A percentile compares a stretch with the other conserved stretches of the same genome.
Conservation (phyloP, 352 stramenopile genomes). For the Phytophthora capsici region DNA sequence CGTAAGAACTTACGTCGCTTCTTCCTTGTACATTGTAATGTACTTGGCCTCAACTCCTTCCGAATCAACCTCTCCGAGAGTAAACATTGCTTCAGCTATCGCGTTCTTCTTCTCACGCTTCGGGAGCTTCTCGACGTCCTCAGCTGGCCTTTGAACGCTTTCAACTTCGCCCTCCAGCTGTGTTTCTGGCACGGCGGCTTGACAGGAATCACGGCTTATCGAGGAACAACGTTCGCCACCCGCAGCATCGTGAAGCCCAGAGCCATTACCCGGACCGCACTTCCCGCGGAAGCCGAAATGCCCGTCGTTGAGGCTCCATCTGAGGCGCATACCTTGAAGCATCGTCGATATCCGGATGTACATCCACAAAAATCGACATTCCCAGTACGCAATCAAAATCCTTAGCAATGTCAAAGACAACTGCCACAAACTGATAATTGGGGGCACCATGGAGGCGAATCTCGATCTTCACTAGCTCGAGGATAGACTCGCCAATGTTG, state of each 20-base stretch:
- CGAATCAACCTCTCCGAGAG: constrained; percentile 12
- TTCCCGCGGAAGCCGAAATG: constrained; percentile 8
- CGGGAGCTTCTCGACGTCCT: constrained; percentile 6
- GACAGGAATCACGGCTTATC: constrained; percentile 18
- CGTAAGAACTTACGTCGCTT: constrained; percentile 24
- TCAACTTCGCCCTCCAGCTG: constrained; percentile 2
- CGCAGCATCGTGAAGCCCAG: constrained; percentile 9
- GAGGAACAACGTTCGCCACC: not conserved
- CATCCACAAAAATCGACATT: constrained; percentile 21
- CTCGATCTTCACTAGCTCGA: constrained; percentile 13
- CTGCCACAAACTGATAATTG: constrained; percentile 8
- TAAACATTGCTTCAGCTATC: too few relatives aligned
- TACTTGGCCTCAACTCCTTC: constrained; percentile 24
- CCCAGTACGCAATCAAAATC: constrained; percentile 8
- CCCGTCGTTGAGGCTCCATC: constrained; percentile 1
- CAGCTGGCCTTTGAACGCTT: constrained; percentile 9
- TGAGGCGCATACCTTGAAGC: constrained; percentile 6
- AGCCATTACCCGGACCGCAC: constrained; percentile 5
- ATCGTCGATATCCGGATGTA: constrained; percentile 14
- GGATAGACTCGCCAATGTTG: constrained; percentile 12
- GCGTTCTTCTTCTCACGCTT: constrained; percentile 14
- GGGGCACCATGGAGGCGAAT: not conserved
- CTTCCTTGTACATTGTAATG: constrained; percentile 27
- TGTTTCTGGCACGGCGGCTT: constrained; percentile 15
- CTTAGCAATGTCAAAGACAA: constrained; percentile 15